Conservation (phyloP, 805 yeast genomes). For the Clavispora asparagi region DNA sequence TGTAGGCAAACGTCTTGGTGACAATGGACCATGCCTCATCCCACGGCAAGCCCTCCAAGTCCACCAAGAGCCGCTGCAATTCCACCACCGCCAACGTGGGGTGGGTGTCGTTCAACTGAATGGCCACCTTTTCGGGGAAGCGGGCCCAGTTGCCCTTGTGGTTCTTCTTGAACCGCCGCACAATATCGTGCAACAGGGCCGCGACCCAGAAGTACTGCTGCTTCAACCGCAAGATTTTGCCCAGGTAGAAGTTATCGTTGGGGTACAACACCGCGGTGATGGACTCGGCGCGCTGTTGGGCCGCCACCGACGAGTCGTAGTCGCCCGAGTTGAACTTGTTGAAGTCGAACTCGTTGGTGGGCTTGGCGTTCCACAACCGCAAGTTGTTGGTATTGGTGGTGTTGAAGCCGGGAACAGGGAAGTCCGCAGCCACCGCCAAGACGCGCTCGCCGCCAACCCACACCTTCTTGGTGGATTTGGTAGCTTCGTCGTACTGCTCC, state of each 20-base stretch:
- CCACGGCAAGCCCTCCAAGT: conserved; percentile 78
- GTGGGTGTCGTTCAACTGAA: conserved; percentile 92
- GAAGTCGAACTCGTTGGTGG: conserved; percentile 88
- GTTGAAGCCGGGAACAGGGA: conserved; percentile 88
- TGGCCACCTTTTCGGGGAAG: conserved; percentile 81
- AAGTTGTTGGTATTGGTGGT: conserved; percentile 81
- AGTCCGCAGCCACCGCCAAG: conserved; percentile 84
- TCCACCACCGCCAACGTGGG: conserved; percentile 91
- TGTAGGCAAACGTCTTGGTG: conserved; percentile 77
- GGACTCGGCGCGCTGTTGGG: conserved; percentile 85
- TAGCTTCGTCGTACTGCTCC: conserved; percentile 46
- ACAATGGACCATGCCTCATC: conserved; percentile 83
- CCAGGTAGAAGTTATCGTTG: conserved; percentile 86
- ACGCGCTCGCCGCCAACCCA: conserved; percentile 92
- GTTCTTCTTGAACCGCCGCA: conserved; percentile 81
- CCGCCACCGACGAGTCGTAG: conserved; percentile 74
- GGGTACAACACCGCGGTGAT: conserved; percentile 92
- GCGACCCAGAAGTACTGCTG: conserved; percentile 98
- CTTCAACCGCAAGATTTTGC: conserved; percentile 86
- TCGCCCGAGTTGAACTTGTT: conserved; percentile 89
- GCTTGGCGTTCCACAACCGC: conserved; percentile 86
- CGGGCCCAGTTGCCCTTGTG: conserved; percentile 69
- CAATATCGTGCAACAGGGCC: conserved; percentile 86
- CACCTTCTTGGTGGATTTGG: conserved; percentile 52
- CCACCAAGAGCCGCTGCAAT: conserved; percentile 79